Evolutionary conservation across 352 stramenopile species (phyloP).

Genomic region (Pythium periplocum): DNA sequence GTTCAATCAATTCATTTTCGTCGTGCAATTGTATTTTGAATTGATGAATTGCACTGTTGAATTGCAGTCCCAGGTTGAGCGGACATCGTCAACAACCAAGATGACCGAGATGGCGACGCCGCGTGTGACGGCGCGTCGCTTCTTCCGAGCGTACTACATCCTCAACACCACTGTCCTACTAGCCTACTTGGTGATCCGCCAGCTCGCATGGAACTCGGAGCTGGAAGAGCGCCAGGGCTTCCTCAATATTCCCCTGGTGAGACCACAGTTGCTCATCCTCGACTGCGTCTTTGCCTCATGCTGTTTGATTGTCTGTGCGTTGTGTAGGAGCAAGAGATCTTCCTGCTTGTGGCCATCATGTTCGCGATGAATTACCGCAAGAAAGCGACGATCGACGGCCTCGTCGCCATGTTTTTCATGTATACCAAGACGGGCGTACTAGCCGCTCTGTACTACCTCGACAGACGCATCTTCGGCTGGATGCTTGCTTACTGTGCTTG

Average conservation of each 20-base stretch:
- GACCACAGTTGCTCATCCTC: conserved; percentile 1
- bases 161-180: conserved; percentile 52
- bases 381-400: conserved; percentile 60
- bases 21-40: conserved; percentile 2
- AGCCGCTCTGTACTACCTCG: conserved; percentile 61
- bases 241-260: conserved; percentile 53
- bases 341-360: conserved; percentile 46
- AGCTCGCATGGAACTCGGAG: conserved; percentile 28
- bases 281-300: neutral
- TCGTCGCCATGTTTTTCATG: conserved; percentile 61
- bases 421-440: conserved; percentile 63
- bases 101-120: neutral
- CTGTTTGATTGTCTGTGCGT: neutral
- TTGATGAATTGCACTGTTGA: conserved; percentile 2
- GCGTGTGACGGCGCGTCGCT: conserved; percentile 28
- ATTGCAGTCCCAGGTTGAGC: neutral
- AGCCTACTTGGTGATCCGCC: conserved; percentile 49
- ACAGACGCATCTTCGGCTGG: conserved; percentile 56
- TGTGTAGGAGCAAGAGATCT: conserved; percentile 62
- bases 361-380: conserved; percentile 74
- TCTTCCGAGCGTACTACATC: conserved; percentile 65
- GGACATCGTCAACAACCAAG: neutral
- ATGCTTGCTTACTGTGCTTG: conserved; percentile 53
- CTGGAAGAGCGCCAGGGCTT: conserved; percentile 53
- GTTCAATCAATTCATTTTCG: no score